Percentiles rank a stretch among this genome's conserved stretches.
phyloP scores from a whole-genome alignment of 2,329 filamentous ascomycete genomes.

The Sphaerulina musiva region DNA sequence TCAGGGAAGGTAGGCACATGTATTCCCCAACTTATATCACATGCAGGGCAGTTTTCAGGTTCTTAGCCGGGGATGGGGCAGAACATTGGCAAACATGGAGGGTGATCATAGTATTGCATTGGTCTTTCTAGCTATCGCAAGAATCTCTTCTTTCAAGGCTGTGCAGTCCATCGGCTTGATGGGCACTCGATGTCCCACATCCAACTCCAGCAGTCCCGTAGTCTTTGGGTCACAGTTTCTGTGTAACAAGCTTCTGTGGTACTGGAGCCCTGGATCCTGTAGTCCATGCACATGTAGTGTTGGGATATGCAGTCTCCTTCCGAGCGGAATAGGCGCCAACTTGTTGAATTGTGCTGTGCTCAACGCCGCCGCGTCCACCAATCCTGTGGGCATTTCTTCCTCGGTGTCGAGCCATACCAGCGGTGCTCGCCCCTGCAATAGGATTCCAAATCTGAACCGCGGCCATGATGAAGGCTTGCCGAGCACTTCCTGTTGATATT shows the following conservation, averaged over 20 bases:
- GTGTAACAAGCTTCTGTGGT: conserved; percentile 48
- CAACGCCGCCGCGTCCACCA: conserved; percentile 7
- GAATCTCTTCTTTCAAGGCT: conserved; percentile 2
- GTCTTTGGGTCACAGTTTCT: conserved; percentile 51
- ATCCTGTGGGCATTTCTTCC: conserved; percentile 21
- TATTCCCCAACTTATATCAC: no score
- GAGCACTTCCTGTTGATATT: conserved; percentile 8
- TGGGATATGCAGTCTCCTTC: conserved; percentile 43
- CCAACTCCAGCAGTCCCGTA: conserved; percentile 57
- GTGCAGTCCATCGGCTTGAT: conserved; percentile 51
- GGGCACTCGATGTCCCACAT: conserved; percentile 60
- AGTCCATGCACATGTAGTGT: conserved; percentile 60
- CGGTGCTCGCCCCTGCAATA: conserved; percentile 12
- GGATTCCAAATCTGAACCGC: conserved; percentile 11
- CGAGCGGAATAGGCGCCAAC: conserved; percentile 22
- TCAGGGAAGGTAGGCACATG: no score
- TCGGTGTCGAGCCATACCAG: conserved; percentile 15
- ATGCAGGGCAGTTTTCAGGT: no score
- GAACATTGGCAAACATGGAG: background rate
- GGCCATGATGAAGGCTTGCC: conserved; percentile 6
- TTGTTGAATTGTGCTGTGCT: conserved; percentile 6
- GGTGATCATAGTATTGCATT: background rate
- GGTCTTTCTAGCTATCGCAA: conserved; percentile 2
- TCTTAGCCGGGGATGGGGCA: background rate
- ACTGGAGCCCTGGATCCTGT: conserved; percentile 49